Base-by-base conservation (phyloP, 2,329 filamentous ascomycete genomes). In the Cladobotryum protrusum region DNA sequence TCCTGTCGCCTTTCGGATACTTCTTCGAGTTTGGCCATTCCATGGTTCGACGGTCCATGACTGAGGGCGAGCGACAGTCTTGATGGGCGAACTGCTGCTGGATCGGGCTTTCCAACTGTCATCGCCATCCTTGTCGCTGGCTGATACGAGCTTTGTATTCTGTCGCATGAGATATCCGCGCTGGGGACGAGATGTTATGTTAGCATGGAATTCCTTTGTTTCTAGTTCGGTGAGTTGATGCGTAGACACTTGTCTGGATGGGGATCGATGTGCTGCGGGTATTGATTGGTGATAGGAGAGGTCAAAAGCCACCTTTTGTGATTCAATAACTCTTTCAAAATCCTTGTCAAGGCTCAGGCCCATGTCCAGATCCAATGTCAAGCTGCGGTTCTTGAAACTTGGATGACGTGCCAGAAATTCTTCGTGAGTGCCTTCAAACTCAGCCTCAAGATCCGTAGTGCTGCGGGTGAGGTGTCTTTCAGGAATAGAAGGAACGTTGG, bases 141-240 rank as follows among this genome's bases (percentile, higher is more conserved):
- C 93, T 45, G 95, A 83, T 45, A 99, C 89, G 48, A 99, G 81
- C 69, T 97, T 97, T 3, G 92, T 97, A 70, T 97, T 99, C 62
- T 99, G 92, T 62, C 93, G 85, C 92, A 97, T 99, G 42, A 97
- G 78, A 64, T 99, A 99, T 50, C 93, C 93, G 74, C 95, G 91
- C 91, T 96, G 87, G 82, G 77, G 77, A 59, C 69, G 75, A 60
- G 72, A 62, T 63, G 68, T 77, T 62, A 73, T 64, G 78, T 89
- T 83, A 89, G 85, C 77, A 82, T 77, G 69, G 56, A 59, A 44
- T 51, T 54, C 53, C 54, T 56, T 49, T 32, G 29, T 46, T 6
- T 49, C 17, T 48, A 32, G 45, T 35, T 55, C 54, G 9, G 17
- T 49, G 43, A 33, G 18, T 44, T 52, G 42, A 41, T 60, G 57